A percentile compares a stretch with the other conserved stretches of the same genome.
Conservation (phyloP, 805 yeast species). For the Yarrowia sp. region DNA sequence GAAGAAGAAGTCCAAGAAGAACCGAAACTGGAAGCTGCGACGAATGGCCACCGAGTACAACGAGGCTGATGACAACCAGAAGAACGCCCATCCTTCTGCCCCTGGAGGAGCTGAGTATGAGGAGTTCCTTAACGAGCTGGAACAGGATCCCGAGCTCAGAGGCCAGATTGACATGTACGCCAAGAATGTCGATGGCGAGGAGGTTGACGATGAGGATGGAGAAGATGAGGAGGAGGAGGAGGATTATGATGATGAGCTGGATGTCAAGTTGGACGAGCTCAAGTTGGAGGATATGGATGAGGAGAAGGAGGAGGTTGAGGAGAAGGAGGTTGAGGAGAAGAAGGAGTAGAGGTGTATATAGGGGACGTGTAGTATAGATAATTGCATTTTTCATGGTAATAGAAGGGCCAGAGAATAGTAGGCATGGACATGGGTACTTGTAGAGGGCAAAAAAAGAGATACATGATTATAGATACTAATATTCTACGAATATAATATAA, state of each 20-base stretch:
- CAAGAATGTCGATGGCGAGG: constrained; percentile 46
- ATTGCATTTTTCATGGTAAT: constrained; percentile 1
- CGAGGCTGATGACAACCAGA: constrained; percentile 42
- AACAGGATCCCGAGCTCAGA: constrained; percentile 83
- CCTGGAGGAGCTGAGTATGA: constrained; percentile 56
- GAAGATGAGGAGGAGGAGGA: constrained; percentile 27
- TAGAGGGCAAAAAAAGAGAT: no score
- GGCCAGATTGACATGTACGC: constrained; percentile 76
- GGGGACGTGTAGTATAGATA: background rate
- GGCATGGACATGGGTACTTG: no score
- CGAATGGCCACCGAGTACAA: constrained; percentile 96
- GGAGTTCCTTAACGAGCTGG: constrained; percentile 84
- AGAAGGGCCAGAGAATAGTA: no score
- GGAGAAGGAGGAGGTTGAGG: background rate
- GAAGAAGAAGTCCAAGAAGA: constrained; percentile 67
- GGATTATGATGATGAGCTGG: constrained; percentile 42
- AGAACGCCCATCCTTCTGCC: constrained; percentile 19
- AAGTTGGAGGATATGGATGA: constrained; percentile 77
- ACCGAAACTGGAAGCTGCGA: constrained; percentile 86
- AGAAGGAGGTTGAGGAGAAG: background rate
- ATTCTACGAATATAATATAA: no score
- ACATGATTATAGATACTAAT: no score
- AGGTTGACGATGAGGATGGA: constrained; percentile 31
- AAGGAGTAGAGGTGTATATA: background rate
- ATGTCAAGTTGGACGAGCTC: constrained; percentile 62